phyloP scores from a whole-genome alignment of 768 basidiomycete genomes.

The Cystofilobasidium capitatum region DNA sequence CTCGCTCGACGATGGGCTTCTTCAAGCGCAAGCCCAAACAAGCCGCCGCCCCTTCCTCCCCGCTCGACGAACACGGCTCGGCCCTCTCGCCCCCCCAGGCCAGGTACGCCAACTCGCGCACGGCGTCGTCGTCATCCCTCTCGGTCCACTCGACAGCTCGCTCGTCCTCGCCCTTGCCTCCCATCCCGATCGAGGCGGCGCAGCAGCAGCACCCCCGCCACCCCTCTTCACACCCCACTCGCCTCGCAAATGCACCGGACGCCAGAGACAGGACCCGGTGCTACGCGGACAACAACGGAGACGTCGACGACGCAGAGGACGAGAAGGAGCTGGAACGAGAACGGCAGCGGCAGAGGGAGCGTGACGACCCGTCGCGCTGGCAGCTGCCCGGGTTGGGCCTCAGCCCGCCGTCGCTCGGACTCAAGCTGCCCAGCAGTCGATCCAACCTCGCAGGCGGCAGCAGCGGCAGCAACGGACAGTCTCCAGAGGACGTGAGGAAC shows the following conservation, averaged over 20 bases:
- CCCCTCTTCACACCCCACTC: too few species aligned
- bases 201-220: background rate
- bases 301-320: background rate
- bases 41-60: background rate
- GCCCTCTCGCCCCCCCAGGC: background rate
- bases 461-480: too few species aligned
- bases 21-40: background rate
- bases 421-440: too few species aligned
- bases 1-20: background rate
- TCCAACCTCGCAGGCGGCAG: too few species aligned
- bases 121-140: background rate
- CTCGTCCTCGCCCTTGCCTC: too few species aligned
- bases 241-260: too few species aligned
- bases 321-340: background rate
- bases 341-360: background rate
- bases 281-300: too few species aligned
- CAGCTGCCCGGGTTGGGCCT: background rate
- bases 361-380: background rate
- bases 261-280: too few species aligned
- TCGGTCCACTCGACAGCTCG: background rate
- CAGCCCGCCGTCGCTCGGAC: background rate
- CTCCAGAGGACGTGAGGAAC: too few species aligned
- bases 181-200: too few species aligned
- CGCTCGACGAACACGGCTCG: background rate
- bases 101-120: background rate